A percentile compares a stretch with the other conserved stretches of the same genome.
Evolutionary conservation across 352 stramenopile genomes (phyloP).

Genomic region (Phytophthora pini): DNA sequence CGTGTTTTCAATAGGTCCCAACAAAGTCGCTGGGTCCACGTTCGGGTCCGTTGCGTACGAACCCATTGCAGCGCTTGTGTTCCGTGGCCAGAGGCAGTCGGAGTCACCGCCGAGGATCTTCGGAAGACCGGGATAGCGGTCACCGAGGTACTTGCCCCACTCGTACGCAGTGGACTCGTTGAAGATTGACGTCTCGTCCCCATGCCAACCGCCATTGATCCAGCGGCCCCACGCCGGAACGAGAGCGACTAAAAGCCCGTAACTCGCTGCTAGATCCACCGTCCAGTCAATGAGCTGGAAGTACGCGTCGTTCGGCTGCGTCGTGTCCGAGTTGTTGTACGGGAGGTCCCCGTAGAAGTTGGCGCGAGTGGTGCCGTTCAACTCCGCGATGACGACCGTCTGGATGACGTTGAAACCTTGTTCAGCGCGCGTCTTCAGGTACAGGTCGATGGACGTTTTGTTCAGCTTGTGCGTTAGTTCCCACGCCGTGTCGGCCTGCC

Average conservation of each 20-base stretch:
- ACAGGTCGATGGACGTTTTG: slow-evolving; percentile 41
- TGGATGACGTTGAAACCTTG: slow-evolving; percentile 38
- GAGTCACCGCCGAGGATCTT: slow-evolving; percentile 33
- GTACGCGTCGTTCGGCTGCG: slow-evolving; percentile 34
- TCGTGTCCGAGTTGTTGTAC: slow-evolving; percentile 37
- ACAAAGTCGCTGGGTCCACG: slow-evolving; percentile 6
- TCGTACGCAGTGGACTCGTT: slow-evolving; percentile 31
- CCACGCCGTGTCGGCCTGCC: slow-evolving; percentile 36
- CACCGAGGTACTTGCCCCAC: slow-evolving; percentile 25
- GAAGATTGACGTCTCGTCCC: slow-evolving; percentile 15
- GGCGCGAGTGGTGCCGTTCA: slow-evolving; percentile 27
- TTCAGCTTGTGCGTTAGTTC: slow-evolving; percentile 32
- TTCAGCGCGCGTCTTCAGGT: slow-evolving; percentile 32
- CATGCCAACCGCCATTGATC: slow-evolving; percentile 31
- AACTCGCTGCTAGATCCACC: slow-evolving; percentile 27
- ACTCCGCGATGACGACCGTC: slow-evolving; percentile 34
- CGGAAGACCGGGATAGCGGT: slow-evolving; percentile 27
- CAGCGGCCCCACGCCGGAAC: slow-evolving; percentile 33
- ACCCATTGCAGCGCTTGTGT: slow-evolving; percentile 16
- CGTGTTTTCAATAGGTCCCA: slow-evolving; percentile 28
- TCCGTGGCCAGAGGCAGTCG: slow-evolving; percentile 26
- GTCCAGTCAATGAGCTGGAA: slow-evolving; percentile 35
- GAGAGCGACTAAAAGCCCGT: slow-evolving; percentile 25
- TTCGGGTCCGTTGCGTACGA: slow-evolving; percentile 16
- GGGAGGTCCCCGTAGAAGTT: slow-evolving; percentile 39